Evolutionary conservation across 1,139 yeast species (phyloP).

Genomic region (Debaryomycetaceae sp.): DNA sequence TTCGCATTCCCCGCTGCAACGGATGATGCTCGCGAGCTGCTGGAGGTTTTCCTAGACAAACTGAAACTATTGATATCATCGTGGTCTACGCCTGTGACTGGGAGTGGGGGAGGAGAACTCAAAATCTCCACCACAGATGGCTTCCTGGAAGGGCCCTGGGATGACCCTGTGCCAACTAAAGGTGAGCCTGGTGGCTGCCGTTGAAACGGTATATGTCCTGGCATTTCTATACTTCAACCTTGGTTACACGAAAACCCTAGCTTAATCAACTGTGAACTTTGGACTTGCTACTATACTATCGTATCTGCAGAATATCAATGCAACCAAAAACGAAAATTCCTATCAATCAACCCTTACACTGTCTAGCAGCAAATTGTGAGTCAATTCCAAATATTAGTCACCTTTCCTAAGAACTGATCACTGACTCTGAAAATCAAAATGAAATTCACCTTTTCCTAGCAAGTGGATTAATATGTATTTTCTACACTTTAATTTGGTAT

Average conservation of each 20-base stretch:
- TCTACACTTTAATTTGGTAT: neutral
- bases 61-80: conserved; percentile 37
- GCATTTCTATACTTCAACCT: conserved; percentile 5
- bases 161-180: conserved; percentile 3
- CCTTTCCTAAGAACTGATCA: too few relatives aligned
- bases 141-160: conserved; percentile 41
- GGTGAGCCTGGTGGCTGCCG: conserved; percentile 9
- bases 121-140: conserved; percentile 80
- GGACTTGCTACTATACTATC: too few relatives aligned
- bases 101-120: conserved; percentile 79
- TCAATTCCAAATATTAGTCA: too few relatives aligned
- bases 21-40: conserved; percentile 30
- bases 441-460: too few relatives aligned
- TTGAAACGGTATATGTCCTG: conserved; percentile 7
- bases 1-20: conserved; percentile 9
- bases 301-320: too few relatives aligned
- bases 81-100: conserved; percentile 18
- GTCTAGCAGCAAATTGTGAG: too few relatives aligned
- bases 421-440: too few relatives aligned
- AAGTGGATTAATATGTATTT: neutral
- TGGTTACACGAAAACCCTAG: too few relatives aligned
- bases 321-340: too few relatives aligned
- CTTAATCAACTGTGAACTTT: too few relatives aligned
- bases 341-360: too few relatives aligned
- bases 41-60: conserved; percentile 44